Evolutionary conservation across 2,329 filamentous ascomycete genomes (phyloP).

Genomic region (Botrytis fragariae): DNA sequence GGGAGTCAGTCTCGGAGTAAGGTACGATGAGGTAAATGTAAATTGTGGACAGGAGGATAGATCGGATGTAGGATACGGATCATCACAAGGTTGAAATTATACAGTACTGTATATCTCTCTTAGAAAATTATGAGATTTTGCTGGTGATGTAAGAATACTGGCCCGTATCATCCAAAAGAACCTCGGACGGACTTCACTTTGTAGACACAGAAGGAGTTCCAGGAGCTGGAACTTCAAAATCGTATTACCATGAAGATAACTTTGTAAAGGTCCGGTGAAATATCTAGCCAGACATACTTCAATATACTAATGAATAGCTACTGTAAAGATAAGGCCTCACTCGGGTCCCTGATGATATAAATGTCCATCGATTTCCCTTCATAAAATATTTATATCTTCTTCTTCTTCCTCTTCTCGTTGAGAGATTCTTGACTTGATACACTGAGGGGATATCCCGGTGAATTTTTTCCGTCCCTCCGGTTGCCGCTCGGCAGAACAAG

Average conservation of each 20-base stretch:
- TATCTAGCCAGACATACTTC: neutral
- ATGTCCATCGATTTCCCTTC: neutral
- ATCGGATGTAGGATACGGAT: neutral
- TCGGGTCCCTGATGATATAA: slow-evolving; percentile 11
- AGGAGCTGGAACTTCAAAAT: neutral
- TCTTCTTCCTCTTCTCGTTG: neutral
- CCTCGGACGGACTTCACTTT: neutral
- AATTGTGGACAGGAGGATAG: neutral
- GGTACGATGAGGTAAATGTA: neutral
- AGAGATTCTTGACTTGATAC: neutral
- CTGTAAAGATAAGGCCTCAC: neutral
- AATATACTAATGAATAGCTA: neutral
- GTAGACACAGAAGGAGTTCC: slow-evolving; percentile 3
- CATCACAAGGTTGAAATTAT: neutral
- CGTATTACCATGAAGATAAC: neutral
- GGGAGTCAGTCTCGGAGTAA: neutral
- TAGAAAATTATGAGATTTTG: neutral
- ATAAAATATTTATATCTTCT: neutral
- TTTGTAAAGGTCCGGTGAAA: neutral
- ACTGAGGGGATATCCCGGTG: slow-evolving; percentile 18
- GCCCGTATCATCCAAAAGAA: neutral
- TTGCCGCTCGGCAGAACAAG: slow-evolving; percentile 16
- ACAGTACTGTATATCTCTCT: neutral
- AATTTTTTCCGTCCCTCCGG: slow-evolving; percentile 15
- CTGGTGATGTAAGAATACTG: neutral